Evolutionary conservation across 305 asterid species (phyloP), one percentile per base, ranked within the genome.

Genomic region (Fraxinus baroniana): DNA sequence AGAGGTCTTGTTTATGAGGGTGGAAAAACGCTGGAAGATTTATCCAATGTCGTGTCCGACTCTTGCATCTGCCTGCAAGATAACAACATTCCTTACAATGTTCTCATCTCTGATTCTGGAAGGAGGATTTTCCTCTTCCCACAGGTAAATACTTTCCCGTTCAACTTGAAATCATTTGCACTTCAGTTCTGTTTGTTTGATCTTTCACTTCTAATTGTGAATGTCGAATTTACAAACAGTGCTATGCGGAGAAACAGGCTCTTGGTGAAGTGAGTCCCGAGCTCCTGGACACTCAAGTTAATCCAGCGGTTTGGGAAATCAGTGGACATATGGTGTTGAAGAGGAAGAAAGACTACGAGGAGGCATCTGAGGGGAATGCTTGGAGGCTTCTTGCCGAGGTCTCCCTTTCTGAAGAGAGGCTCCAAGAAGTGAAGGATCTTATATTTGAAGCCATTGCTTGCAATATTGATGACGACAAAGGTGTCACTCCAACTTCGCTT

Each of bases 271-370:
- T 93, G 82, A 92, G 90, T 12, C 13, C 87, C 0, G 97, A 92
- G 93, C 90, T 94, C 36, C 93, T 94, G 3, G 96, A 94, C 83
- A 94, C 98, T 13, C 98, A 93, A 83, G 98, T 94, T 20, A 94
- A 94, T 85, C 98, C 98, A 1, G 97, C 96, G 0, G 98, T 94
- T 49, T 94, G 98, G 98, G 98, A 94, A 88, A 93, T 94, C 0
- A 94, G 98, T 66, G 98, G 98, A 64, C 98, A 93, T 74, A 94
- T 94, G 91, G 97, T 94, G 30, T 85, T 94, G 87, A 94, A 94
- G 80, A 85, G 97, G 72, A 94, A 93, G 90, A 83, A 92, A 83
- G 98, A 93, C 78, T 94, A 92, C 12, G 97, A 93, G 82, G 93
- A 81, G 37, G 98, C 98, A 17, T 87, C 94, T 0, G 93, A 93